Base-by-base conservation (phyloP, 106 monocot genomes). In the Amphibolis antarctica region DNA sequence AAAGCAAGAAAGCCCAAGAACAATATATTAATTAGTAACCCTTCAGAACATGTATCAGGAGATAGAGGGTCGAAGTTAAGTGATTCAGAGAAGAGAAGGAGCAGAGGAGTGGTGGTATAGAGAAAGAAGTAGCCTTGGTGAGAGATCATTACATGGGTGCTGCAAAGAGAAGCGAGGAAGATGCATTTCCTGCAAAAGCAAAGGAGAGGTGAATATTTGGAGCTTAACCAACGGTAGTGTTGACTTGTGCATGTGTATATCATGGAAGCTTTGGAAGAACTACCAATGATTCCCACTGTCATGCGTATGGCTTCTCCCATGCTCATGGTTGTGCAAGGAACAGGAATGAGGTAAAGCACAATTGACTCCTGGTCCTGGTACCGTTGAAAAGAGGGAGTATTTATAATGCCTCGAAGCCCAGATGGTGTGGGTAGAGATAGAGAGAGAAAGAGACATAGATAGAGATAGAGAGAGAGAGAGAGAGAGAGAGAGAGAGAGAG, bases 71-170 rank as follows among this genome's bases (percentile, higher is more conserved):
- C n/a, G n/a, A n/a, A n/a, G n/a, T n/a, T n/a, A n/a, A n/a, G n/a
- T n/a, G n/a, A n/a, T n/a, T n/a, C n/a, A n/a, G n/a, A n/a, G n/a
- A n/a, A n/a, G n/a, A n/a, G n/a, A n/a, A n/a, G n/a, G n/a, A n/a
- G n/a, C n/a, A n/a, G n/a, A n/a, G n/a, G n/a, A n/a, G n/a, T n/a
- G n/a, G n/a, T n/a, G n/a, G n/a, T n/a, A 67, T 46, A 46, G 23
- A 18, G 59, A 48, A 22, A 45, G 46, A n/a, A 17, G 31, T 1
- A 12, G 4, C n/a, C 9, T 21, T 10, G 13, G 19, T 49, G 18
- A n/a, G n/a, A n/a, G n/a, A n/a, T n/a, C n/a, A 44, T 53, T 79
- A 88, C 84, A 88, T 76, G 5, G 84, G 81, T 63, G 81, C 70
- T 65, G 84, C 65, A 69, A 71, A 88, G 9, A 84, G 80, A 50